These are phyloP conservation scores for Jacaranda copaia DNA, from an alignment of 257 asterid genomes.

Conservation along the genomic window DNA sequence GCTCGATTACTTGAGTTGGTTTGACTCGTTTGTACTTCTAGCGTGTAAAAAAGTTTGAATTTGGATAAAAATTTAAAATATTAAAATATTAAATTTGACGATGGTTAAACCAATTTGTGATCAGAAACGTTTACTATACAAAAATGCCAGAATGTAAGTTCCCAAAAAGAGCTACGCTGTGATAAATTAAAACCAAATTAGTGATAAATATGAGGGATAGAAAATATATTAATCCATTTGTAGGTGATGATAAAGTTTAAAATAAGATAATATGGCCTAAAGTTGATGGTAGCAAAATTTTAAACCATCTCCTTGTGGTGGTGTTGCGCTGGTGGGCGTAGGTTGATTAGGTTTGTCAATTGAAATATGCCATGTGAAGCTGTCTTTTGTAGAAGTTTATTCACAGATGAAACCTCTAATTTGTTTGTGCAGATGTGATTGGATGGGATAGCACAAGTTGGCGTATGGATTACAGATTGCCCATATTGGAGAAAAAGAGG, in stretches of 20 bases:
- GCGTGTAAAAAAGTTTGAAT: too few species aligned
- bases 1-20: too few species aligned
- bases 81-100: too few species aligned
- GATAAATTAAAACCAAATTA: background rate
- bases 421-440: slow-evolving; percentile 31
- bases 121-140: too few species aligned
- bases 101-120: too few species aligned
- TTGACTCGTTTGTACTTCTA: too few species aligned
- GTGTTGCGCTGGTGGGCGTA: slow-evolving; percentile 6
- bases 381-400: slow-evolving; percentile 28
- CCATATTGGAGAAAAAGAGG: slow-evolving; percentile 28
- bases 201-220: background rate
- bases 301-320: background rate
- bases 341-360: slow-evolving; percentile 37
- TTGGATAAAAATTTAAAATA: too few species aligned
- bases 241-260: background rate
- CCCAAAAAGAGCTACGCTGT: too few species aligned
- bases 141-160: too few species aligned
- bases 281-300: background rate
- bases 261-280: background rate
- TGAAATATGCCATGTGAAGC: slow-evolving; percentile 28
- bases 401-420: slow-evolving; percentile 5
- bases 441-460: slow-evolving; percentile 45
- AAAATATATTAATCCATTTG: background rate
- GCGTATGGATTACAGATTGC: slow-evolving; percentile 46